phyloP scores from a whole-genome alignment of 805 yeast genomes.

The Pichia kluyveri region DNA sequence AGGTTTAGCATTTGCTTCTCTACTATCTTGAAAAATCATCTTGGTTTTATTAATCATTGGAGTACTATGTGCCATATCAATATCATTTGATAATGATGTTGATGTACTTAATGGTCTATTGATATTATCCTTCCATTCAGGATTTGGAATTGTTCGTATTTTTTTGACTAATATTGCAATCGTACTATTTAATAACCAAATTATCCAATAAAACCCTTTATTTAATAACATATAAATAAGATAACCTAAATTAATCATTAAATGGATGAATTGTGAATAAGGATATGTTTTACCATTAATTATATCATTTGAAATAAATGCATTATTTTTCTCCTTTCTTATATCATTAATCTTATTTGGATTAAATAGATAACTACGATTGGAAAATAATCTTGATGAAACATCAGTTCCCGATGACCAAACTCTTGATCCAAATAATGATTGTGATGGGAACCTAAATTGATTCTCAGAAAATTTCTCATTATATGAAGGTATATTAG shows the following conservation, averaged over 20 bases:
- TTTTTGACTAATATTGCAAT: conserved; percentile 10
- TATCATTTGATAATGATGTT: background rate
- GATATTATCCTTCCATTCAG: conserved; percentile 9
- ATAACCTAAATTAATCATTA: conserved; percentile 15
- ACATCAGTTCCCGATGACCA: conserved; percentile 1
- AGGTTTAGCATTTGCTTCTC: background rate
- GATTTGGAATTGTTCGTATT: conserved; percentile 20
- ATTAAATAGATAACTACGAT: background rate
- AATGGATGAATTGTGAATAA: conserved; percentile 6
- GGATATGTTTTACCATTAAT: background rate
- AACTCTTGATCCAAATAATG: conserved; percentile 1
- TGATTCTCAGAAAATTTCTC: background rate
- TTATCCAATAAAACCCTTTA: conserved; percentile 18
- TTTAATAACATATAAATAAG: conserved; percentile 15
- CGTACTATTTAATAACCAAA: conserved; percentile 14
- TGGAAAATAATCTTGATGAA: background rate
- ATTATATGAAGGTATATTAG: background rate
- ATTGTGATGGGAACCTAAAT: background rate
- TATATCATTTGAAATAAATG: conserved; percentile 10
- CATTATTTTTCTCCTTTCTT: background rate
- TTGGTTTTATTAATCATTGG: background rate
- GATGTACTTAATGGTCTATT: background rate
- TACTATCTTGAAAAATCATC: background rate
- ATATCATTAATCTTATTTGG: background rate
- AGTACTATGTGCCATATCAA: conserved; percentile 4